Percentiles rank a stretch among this genome's conserved stretches.
These are phyloP conservation scores for Madurella mycetomatis DNA, from an alignment of 2,329 filamentous ascomycete species.

Conservation along the genomic window DNA sequence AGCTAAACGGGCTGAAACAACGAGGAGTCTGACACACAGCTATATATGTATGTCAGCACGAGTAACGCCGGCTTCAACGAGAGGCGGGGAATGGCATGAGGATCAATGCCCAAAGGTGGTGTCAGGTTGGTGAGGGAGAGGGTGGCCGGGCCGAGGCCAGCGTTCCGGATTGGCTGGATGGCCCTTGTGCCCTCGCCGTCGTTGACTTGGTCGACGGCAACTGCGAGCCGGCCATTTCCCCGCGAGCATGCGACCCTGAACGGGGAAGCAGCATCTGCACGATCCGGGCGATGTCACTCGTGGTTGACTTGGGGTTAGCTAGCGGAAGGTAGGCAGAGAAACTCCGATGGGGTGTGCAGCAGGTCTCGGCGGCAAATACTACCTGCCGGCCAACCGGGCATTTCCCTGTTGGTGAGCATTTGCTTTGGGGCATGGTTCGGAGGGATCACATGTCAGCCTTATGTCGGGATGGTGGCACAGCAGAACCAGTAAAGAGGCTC, in stretches of 20 bases:
- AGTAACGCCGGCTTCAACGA: neutral
- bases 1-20: neutral
- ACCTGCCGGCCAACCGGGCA: neutral
- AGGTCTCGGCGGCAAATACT: neutral
- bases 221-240: too few species aligned
- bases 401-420: neutral
- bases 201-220: too few species aligned
- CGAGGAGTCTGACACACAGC: neutral
- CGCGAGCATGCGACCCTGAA: too few species aligned
- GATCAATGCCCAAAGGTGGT: neutral
- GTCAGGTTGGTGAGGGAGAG: neutral
- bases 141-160: neutral
- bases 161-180: too few species aligned
- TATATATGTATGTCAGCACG: neutral
- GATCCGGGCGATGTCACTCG: neutral
- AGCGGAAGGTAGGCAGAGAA: neutral
- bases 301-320: neutral
- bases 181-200: too few species aligned
- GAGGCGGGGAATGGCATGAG: too few species aligned
- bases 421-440: neutral
- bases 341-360: conserved; percentile 12
- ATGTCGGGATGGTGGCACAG: neutral
- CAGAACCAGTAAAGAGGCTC: neutral
- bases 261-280: too few species aligned
- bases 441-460: neutral